These are phyloP conservation scores for Cornus florida DNA, from an alignment of 148 eudicot species.

Conservation along the genomic window DNA sequence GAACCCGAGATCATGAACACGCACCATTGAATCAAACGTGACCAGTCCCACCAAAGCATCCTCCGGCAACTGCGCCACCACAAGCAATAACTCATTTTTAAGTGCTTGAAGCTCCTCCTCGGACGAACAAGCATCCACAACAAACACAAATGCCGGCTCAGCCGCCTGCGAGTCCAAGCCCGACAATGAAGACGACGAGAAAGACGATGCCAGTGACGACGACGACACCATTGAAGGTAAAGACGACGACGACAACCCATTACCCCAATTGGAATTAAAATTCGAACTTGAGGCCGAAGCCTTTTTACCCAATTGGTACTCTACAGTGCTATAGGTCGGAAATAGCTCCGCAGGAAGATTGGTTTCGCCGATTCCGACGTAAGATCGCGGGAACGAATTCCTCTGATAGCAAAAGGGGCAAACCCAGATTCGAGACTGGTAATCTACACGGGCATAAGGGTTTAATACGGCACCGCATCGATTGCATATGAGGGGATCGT, in stretches of 20 bases:
- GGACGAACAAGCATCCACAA: conserved; percentile 66
- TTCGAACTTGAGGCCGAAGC: conserved; percentile 8
- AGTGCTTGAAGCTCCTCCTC: conserved; percentile 75
- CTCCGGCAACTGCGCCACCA: conserved; percentile 66
- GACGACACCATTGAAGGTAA: conserved; percentile 29
- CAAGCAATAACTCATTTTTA: conserved; percentile 70
- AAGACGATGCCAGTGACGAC: conserved; percentile 33
- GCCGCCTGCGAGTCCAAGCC: conserved; percentile 27
- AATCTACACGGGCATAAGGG: conserved; percentile 93
- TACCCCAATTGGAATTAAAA: conserved; percentile 8
- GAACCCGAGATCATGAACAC: conserved; percentile 81
- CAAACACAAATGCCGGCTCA: conserved; percentile 80
- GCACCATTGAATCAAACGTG: conserved; percentile 83
- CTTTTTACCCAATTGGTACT: conserved; percentile 52
- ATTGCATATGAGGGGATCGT: conserved; percentile 71
- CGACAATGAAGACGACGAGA: conserved; percentile 21
- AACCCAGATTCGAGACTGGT: conserved; percentile 70
- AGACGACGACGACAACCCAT: conserved; percentile 26
- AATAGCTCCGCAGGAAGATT: conserved; percentile 94
- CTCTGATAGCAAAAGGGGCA: conserved; percentile 82
- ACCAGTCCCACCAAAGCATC: conserved; percentile 74
- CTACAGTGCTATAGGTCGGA: conserved; percentile 84
- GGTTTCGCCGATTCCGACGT: conserved; percentile 61
- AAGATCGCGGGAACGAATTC: conserved; percentile 66
- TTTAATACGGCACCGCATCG: conserved; percentile 68